A percentile compares a stretch with the other conserved stretches of the same genome.
Evolutionary conservation across 2,329 filamentous ascomycete species (phyloP).

Genomic region (Annulohypoxylon truncatum): DNA sequence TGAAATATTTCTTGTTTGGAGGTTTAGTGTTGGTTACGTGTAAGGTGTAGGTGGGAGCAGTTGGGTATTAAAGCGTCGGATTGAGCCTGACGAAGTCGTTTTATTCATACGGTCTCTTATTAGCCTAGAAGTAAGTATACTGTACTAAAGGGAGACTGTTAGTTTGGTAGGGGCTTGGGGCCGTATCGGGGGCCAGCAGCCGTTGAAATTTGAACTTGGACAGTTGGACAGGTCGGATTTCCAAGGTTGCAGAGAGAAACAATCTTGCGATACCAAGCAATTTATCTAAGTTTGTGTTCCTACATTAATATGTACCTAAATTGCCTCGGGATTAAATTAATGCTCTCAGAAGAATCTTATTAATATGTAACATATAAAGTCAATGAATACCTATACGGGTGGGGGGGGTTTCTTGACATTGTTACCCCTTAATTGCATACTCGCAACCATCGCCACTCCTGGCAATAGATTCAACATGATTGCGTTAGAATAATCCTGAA

Average conservation of each 20-base stretch:
- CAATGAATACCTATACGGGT: background rate
- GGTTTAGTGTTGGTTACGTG: background rate
- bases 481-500: too few relatives aligned
- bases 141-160: background rate
- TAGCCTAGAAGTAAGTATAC: background rate
- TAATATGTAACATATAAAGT: background rate
- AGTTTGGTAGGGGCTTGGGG: background rate
- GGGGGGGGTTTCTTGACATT: too few relatives aligned
- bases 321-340: too few relatives aligned
- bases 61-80: slow-evolving; percentile 14
- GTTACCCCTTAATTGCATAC: too few relatives aligned
- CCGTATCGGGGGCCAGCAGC: background rate
- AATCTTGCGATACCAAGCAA: background rate
- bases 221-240: background rate
- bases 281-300: too few relatives aligned
- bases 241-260: background rate
- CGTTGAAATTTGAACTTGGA: background rate
- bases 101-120: background rate
- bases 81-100: slow-evolving; percentile 14
- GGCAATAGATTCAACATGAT: too few relatives aligned
- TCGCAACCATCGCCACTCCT: too few relatives aligned
- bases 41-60: background rate
- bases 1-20: background rate
- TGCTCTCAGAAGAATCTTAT: too few relatives aligned
- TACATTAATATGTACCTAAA: too few relatives aligned